These are phyloP conservation scores for Candida ipomoeae DNA, from an alignment of 805 yeast species.

Conservation along the genomic window DNA sequence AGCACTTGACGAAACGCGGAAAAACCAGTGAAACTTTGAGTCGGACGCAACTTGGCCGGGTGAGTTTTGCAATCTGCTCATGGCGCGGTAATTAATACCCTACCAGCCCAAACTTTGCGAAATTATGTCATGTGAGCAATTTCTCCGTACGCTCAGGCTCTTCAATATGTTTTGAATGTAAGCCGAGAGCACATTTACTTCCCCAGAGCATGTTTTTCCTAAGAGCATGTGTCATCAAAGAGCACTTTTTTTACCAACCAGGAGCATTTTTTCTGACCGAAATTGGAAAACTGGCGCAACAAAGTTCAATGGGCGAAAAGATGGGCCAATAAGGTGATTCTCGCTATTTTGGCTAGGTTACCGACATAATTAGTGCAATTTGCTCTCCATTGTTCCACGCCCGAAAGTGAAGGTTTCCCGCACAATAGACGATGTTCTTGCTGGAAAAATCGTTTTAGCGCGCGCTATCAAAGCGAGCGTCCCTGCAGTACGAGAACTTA, in stretches of 20 bases:
- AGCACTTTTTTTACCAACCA: not conserved
- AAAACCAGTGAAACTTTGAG: not conserved
- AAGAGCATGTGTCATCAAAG: no score
- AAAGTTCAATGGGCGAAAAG: not conserved
- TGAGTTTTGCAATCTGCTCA: not conserved
- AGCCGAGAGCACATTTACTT: not conserved
- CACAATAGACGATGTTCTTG: not conserved
- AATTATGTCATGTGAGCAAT: not conserved
- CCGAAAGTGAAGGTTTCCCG: not conserved
- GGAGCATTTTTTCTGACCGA: not conserved
- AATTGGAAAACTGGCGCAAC: not conserved
- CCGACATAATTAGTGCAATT: not conserved
- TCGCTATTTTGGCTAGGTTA: not conserved
- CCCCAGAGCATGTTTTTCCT: no score
- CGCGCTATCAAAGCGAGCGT: not conserved
- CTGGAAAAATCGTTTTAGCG: not conserved
- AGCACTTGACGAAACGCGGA: not conserved
- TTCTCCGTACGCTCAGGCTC: not conserved
- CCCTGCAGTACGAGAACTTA: conserved; percentile 1
- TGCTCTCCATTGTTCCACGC: not conserved
- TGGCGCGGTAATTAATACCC: not conserved
- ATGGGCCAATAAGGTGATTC: not conserved
- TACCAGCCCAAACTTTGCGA: not conserved
- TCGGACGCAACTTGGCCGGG: no score
- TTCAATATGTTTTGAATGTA: not conserved